These are phyloP conservation scores for Nicotiana noctiflora DNA, from an alignment of 257 asterid species.

Conservation along the genomic window DNA sequence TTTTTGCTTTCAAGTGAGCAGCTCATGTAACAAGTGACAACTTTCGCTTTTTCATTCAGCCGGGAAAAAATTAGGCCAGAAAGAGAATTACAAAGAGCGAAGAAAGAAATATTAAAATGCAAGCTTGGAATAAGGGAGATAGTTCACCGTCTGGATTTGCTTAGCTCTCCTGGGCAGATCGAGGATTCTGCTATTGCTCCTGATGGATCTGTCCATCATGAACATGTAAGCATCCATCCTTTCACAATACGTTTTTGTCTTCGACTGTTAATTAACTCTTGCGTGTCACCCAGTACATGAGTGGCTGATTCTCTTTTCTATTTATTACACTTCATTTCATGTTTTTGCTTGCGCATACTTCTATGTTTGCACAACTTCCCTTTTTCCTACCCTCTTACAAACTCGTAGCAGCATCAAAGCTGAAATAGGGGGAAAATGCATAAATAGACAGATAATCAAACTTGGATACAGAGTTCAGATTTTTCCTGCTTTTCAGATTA, in stretches of 20 bases:
- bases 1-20: not conserved
- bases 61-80: constrained; percentile 95
- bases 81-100: constrained; percentile 78
- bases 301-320: not conserved
- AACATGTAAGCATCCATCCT: constrained; percentile 58
- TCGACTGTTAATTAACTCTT: not conserved
- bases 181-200: constrained; percentile 61
- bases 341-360: not conserved
- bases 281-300: not conserved
- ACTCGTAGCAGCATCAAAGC: not conserved
- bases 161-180: constrained; percentile 70
- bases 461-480: constrained; percentile 1
- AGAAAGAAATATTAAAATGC: constrained; percentile 72
- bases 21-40: constrained; percentile 15
- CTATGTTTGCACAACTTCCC: not conserved
- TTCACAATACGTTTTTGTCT: not conserved
- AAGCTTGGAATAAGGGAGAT: constrained; percentile 96
- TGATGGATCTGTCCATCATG: constrained; percentile 92
- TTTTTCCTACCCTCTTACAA: not conserved
- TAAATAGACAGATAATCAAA: not conserved
- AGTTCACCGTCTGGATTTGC: constrained; percentile 70
- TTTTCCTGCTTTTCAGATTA: constrained; percentile 49
- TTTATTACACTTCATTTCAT: not conserved
- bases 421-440: not conserved
- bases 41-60: constrained; percentile 34